These are phyloP conservation scores for Veloboletus limbatus DNA, from an alignment of 1,284 basidiomycete genomes.

Conservation along the genomic window DNA sequence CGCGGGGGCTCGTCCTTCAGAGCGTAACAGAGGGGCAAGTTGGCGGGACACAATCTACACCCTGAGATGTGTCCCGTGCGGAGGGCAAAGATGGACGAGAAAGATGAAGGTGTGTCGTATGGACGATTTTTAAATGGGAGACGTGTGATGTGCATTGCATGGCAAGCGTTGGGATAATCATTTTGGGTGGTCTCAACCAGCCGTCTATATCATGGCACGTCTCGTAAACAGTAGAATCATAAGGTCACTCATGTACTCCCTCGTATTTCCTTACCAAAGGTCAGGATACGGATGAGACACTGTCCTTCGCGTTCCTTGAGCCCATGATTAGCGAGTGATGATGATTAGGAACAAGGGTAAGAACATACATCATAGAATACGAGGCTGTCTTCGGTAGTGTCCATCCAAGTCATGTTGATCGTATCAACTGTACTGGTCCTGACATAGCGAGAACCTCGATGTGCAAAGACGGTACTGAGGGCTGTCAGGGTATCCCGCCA, in stretches of 20 bases:
- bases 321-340: slow-evolving; percentile 4
- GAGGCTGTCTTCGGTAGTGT: slow-evolving; percentile 34
- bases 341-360: not conserved
- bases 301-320: slow-evolving; percentile 34
- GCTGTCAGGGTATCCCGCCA: slow-evolving; percentile 29
- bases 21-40: slow-evolving; percentile 48
- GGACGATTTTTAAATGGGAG: slow-evolving; percentile 58
- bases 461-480: slow-evolving; percentile 30
- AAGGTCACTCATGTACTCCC: slow-evolving; percentile 10
- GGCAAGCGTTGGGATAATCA: not conserved
- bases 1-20: slow-evolving; percentile 53
- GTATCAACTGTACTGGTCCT: slow-evolving; percentile 33
- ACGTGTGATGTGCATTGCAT: slow-evolving; percentile 2
- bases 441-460: slow-evolving; percentile 26
- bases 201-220: not conserved
- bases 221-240: not conserved
- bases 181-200: not conserved
- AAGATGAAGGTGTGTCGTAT: slow-evolving; percentile 66
- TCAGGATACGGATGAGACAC: slow-evolving; percentile 34
- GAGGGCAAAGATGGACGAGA: slow-evolving; percentile 60
- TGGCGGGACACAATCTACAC: slow-evolving; percentile 36
- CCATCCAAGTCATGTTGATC: slow-evolving; percentile 34
- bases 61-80: slow-evolving; percentile 52
- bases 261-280: slow-evolving; percentile 31
- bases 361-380: slow-evolving; percentile 31